Evolutionary conservation across 2,329 filamentous ascomycete genomes (phyloP).

Genomic region (Emydomyces testavorans): DNA sequence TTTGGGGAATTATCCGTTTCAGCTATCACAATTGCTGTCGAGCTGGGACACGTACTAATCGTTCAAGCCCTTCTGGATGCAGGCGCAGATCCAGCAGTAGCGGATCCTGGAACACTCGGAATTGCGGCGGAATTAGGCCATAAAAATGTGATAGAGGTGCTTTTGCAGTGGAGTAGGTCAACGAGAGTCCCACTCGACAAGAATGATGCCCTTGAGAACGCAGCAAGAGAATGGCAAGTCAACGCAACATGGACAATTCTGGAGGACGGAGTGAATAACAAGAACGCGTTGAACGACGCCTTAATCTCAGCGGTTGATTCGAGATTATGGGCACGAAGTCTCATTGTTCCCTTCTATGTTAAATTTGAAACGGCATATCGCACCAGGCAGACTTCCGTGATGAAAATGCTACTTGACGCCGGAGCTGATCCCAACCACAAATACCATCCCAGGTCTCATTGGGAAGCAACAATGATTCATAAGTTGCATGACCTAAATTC

Average conservation of each 20-base stretch:
- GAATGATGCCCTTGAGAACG: neutral
- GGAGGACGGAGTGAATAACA: neutral
- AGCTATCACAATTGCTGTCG: constrained; percentile 2
- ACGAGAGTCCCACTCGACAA: neutral
- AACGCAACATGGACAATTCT: neutral
- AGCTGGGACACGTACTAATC: neutral
- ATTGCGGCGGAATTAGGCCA: constrained; percentile 3
- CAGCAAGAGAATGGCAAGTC: constrained; percentile 3
- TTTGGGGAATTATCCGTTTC: constrained; percentile 1
- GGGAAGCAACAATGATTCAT: neutral
- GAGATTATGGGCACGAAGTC: neutral
- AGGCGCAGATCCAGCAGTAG: neutral
- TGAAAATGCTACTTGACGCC: constrained; percentile 2
- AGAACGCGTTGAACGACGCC: neutral
- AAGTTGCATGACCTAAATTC: neutral
- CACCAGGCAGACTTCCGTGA: neutral
- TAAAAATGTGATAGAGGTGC: neutral
- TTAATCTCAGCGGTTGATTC: neutral
- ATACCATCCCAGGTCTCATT: neutral
- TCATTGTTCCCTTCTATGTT: neutral
- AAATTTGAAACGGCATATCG: neutral
- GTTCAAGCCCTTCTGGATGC: constrained; percentile 5
- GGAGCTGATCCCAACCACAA: neutral
- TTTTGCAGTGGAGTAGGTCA: constrained; percentile 1
- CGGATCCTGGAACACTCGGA: neutral